Percentiles rank a stretch among this genome's conserved stretches.
phyloP scores from a whole-genome alignment of 1,284 basidiomycete genomes.

The Puccinia polysora region DNA sequence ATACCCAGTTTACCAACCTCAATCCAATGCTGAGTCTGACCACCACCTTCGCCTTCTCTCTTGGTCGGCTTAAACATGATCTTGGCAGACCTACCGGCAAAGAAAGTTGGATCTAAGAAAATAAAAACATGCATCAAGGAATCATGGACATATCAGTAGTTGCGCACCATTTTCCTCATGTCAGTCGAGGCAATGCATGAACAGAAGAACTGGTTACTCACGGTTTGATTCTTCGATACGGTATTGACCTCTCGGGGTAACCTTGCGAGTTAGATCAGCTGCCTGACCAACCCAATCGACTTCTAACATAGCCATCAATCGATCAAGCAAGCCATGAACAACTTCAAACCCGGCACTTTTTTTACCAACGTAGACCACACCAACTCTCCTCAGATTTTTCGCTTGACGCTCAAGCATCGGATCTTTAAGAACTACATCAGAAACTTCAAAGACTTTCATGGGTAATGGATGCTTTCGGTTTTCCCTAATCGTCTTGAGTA shows the following conservation, averaged over 20 bases:
- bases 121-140: not conserved
- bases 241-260: constrained; percentile 65
- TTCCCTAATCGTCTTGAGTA: constrained; percentile 94
- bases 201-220: constrained; percentile 53
- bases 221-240: constrained; percentile 82
- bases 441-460: constrained; percentile 86
- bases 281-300: constrained; percentile 67
- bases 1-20: constrained; percentile 80
- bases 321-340: constrained; percentile 87
- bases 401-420: constrained; percentile 70
- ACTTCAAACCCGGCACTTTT: constrained; percentile 87
- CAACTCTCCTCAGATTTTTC: constrained; percentile 78
- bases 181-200: not conserved
- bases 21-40: constrained; percentile 58
- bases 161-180: not conserved
- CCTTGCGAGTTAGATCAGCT: constrained; percentile 57
- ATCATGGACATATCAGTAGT: not conserved
- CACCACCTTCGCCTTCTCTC: constrained; percentile 50
- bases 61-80: constrained; percentile 72
- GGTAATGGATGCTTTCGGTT: constrained; percentile 91
- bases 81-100: constrained; percentile 86
- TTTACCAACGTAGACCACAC: constrained; percentile 91
- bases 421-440: constrained; percentile 90
- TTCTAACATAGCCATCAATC: constrained; percentile 89
- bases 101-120: constrained; percentile 73